Evolutionary conservation across 2,329 filamentous ascomycete genomes (phyloP).

Genomic region (Cryphonectria japonica): DNA sequence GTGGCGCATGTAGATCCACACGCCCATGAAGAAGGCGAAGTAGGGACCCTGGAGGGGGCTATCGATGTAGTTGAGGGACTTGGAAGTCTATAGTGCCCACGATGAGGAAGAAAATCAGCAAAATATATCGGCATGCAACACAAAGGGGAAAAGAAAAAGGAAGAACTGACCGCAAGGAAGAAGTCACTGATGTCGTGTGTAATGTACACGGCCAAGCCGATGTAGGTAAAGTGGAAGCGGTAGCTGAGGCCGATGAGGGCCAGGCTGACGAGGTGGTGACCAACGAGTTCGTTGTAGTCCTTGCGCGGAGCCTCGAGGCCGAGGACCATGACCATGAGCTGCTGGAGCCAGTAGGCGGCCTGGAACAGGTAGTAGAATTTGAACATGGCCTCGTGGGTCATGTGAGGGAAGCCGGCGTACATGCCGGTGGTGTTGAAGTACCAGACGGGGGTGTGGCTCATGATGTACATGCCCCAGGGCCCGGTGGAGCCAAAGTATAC

Average conservation of each 20-base stretch:
- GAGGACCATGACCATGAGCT: conserved; percentile 83
- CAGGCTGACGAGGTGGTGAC: conserved; percentile 88
- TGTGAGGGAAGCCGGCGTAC: conserved; percentile 88
- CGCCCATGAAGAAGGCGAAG: conserved; percentile 78
- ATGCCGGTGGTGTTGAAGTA: conserved; percentile 92
- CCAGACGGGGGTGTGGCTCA: conserved; percentile 90
- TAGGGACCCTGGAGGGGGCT: conserved; percentile 78
- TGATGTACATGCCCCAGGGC: conserved; percentile 85
- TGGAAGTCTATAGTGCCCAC: conserved; percentile 71
- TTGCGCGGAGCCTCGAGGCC: conserved; percentile 92
- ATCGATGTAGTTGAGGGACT: conserved; percentile 89
- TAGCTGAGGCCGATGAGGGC: conserved; percentile 85
- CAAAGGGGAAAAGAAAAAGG: conserved; percentile 24
- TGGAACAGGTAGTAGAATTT: conserved; percentile 97
- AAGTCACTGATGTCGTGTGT: conserved; percentile 95
- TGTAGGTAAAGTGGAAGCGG: conserved; percentile 95
- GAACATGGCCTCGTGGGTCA: conserved; percentile 76
- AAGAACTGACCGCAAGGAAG: conserved; percentile 78
- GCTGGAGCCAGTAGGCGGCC: conserved; percentile 94
- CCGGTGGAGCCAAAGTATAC: conserved; percentile 86
- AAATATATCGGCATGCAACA: conserved; percentile 22
- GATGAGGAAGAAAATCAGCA: not conserved
- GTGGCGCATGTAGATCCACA: conserved; percentile 91
- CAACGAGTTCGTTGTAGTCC: conserved; percentile 91
- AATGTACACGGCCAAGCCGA: conserved; percentile 90